These are phyloP conservation scores for Hansenula lynferdii DNA, from an alignment of 1,139 yeast species.

Conservation along the genomic window DNA sequence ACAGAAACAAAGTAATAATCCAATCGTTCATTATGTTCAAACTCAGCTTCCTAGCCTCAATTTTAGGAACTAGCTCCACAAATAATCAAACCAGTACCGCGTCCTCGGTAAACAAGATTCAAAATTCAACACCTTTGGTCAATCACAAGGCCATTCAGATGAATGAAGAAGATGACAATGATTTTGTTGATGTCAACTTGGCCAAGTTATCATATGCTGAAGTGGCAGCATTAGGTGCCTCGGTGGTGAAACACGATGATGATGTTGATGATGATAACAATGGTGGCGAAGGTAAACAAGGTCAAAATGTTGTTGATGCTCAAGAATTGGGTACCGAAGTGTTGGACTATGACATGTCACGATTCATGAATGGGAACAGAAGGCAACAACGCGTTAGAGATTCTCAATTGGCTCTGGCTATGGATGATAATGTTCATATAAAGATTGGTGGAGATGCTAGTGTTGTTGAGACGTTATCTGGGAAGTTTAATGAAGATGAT, in stretches of 20 bases:
- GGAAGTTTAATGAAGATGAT: not conserved
- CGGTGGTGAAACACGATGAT: not conserved
- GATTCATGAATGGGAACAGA: not conserved
- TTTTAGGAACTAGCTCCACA: not conserved
- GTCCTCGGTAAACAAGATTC: too few relatives aligned
- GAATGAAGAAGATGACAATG: not conserved
- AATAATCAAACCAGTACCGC: too few relatives aligned
- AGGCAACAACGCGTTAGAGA: not conserved
- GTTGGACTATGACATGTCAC: conserved; percentile 18
- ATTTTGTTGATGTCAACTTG: not conserved
- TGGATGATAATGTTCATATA: not conserved
- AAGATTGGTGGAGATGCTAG: not conserved
- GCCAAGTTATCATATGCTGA: not conserved
- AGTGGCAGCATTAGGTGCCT: not conserved
- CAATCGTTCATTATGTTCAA: not conserved
- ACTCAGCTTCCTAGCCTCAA: not conserved
- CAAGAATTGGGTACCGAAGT: conserved; percentile 11
- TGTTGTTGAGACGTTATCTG: too few relatives aligned
- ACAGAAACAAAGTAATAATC: too few relatives aligned
- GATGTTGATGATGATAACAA: not conserved
- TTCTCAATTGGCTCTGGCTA: too few relatives aligned
- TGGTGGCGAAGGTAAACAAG: not conserved
- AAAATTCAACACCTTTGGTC: too few relatives aligned
- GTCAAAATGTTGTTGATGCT: conserved; percentile 4
- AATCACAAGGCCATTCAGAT: too few relatives aligned